Evolutionary conservation across 2,329 filamentous ascomycete genomes (phyloP), one percentile per base, ranked within the genome.

Genomic region (Coniochaeta sp.): DNA sequence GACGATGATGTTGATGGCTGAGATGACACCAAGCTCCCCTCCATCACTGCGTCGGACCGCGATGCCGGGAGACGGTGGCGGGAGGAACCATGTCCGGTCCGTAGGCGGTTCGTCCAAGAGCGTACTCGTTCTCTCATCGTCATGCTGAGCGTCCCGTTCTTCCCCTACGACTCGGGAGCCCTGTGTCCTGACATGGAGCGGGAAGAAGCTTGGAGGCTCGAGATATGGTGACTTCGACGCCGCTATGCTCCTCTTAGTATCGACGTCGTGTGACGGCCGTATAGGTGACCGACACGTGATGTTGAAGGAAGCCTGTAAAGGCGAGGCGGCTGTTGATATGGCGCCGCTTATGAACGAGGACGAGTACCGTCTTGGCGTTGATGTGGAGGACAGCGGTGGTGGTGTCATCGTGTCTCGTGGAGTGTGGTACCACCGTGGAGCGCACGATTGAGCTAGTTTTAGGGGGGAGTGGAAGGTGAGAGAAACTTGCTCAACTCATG

Each of bases 1-100:
- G 8, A 69, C 59, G 27, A 69, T 69, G 35, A 69, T 66, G 51
- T 65, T 69, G 55, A 69, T 65, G 31, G 65, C 63, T 8, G 65
- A 69, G 33, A 68, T 54, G 13, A 65, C 65, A 7, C 67, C 67
- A 3, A 69, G 60, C 48, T 69, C 68, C 1, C 60, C 59, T 33
- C 61, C 61, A 8, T 64, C 59, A 7, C 51, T 18, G 6, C 32
- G 5, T 20, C n/a, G 45, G n/a, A 52, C 6, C 20, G 53, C 26
- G 1, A 57, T 51, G 3, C 56, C 54, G 1, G 60, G 58, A 2
- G 57, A 60, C 18, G 53, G 55, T 14, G 58, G 57, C 24, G 50
- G 54, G 3, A 62, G 42, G 20, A 59, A 58, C 57, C 62, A 57
- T 49, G 57, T 56, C 22, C 57, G 42, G 51, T 60, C 57, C 18